Evolutionary conservation across 805 yeast species (phyloP).

Genomic region (Candida succiphila): DNA sequence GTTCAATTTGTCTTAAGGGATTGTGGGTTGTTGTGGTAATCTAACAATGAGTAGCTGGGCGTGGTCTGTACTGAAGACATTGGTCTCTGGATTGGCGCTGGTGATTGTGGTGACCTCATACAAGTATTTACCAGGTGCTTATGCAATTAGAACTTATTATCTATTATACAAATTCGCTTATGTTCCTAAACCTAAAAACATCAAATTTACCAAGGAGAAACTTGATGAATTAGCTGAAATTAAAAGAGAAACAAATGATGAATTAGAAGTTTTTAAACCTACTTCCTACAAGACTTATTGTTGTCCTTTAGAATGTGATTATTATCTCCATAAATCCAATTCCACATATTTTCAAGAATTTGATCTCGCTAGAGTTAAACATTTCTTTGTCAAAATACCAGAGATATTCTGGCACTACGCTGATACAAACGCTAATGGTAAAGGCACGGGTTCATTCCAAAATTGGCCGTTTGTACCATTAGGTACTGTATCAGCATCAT

Average conservation of each 20-base stretch:
- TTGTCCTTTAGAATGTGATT: conserved; percentile 74
- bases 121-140: conserved; percentile 64
- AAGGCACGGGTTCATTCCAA: conserved; percentile 20
- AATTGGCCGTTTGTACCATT: conserved; percentile 64
- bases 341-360: conserved; percentile 76
- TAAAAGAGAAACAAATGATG: conserved; percentile 6
- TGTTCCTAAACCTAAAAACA: conserved; percentile 18
- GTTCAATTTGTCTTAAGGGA: no score
- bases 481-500: conserved; percentile 58
- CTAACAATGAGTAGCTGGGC: no score
- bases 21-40: no score
- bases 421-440: conserved; percentile 21
- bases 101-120: conserved; percentile 27
- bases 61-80: neutral
- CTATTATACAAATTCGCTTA: conserved; percentile 31
- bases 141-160: conserved; percentile 51
- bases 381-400: conserved; percentile 48
- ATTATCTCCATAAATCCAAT: conserved; percentile 81
- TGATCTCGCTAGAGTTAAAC: conserved; percentile 66
- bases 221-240: conserved; percentile 21
- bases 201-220: conserved; percentile 6
- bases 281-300: conserved; percentile 25
- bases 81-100: neutral
- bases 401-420: conserved; percentile 37
- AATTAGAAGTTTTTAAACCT: conserved; percentile 31